These are phyloP conservation scores for Leishmania guyanensis DNA, from an alignment of 208 protist genomes.

Conservation along the genomic window DNA sequence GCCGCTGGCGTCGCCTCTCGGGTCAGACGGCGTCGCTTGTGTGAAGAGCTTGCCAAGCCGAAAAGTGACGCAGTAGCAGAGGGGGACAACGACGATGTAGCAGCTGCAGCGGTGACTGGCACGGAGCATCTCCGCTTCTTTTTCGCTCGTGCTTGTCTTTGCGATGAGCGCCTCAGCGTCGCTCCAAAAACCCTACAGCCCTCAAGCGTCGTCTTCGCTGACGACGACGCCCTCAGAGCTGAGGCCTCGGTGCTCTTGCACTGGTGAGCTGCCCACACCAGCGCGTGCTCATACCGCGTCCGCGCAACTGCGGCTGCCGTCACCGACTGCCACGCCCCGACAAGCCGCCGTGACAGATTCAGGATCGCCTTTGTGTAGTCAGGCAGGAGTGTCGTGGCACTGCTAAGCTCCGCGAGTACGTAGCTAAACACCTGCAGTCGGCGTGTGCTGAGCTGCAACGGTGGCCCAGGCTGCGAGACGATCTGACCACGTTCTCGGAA, in stretches of 20 bases:
- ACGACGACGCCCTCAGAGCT: neutral
- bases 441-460: conserved; percentile 32
- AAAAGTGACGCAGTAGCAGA: conserved; percentile 17
- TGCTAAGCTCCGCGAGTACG: conserved; percentile 73
- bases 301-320: conserved; percentile 44
- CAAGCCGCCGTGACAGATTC: conserved; percentile 53
- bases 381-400: conserved; percentile 59
- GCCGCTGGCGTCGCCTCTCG: conserved; percentile 2
- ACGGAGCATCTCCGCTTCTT: neutral
- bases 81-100: neutral
- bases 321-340: conserved; percentile 70
- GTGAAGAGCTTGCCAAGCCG: conserved; percentile 4
- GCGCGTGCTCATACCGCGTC: conserved; percentile 30
- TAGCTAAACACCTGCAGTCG: conserved; percentile 66
- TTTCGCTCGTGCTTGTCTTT: neutral
- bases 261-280: conserved; percentile 20
- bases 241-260: neutral
- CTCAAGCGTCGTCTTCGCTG: too few relatives aligned
- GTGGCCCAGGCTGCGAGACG: neutral
- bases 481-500: neutral
- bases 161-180: neutral
- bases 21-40: conserved; percentile 18
- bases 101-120: neutral
- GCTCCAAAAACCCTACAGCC: neutral
- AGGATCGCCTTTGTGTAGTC: conserved; percentile 62